Evolutionary conservation across 208 protist species (phyloP).

Genomic region (Trypanosoma mega): DNA sequence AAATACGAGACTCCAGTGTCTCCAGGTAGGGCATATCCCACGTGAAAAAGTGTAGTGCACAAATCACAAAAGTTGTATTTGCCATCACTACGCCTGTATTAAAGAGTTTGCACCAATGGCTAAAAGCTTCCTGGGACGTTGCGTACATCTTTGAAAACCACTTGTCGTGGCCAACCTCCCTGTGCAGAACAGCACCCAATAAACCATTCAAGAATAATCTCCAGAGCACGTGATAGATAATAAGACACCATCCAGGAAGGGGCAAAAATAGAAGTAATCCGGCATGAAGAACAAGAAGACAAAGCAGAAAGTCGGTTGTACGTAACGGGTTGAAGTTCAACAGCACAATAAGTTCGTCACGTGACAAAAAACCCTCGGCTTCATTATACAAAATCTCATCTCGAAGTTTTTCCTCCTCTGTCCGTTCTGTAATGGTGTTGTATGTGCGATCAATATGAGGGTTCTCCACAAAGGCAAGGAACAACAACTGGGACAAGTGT

Average conservation of each 20-base stretch:
- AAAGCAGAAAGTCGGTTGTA: conserved; percentile 75
- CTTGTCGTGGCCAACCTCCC: conserved; percentile 55
- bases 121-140: conserved; percentile 70
- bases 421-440: conserved; percentile 22
- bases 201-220: conserved; percentile 68
- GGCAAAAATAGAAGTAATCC: conserved; percentile 47
- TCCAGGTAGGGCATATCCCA: conserved; percentile 43
- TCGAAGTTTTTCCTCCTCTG: conserved; percentile 41
- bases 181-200: conserved; percentile 76
- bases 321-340: conserved; percentile 80
- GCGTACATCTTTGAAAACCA: conserved; percentile 81
- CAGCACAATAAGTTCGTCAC: conserved; percentile 70
- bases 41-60: conserved; percentile 42
- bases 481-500: conserved; percentile 92
- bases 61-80: conserved; percentile 49
- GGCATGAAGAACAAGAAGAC: conserved; percentile 66
- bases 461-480: conserved; percentile 92
- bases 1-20: conserved; percentile 36
- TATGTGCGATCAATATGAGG: conserved; percentile 91
- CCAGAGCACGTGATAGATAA: conserved; percentile 80
- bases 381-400: conserved; percentile 49
- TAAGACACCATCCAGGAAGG: conserved; percentile 43
- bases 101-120: conserved; percentile 91
- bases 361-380: conserved; percentile 41
- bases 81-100: conserved; percentile 74